Base-by-base conservation (phyloP, 305 asterid species). In the Fraxinus albicans region DNA sequence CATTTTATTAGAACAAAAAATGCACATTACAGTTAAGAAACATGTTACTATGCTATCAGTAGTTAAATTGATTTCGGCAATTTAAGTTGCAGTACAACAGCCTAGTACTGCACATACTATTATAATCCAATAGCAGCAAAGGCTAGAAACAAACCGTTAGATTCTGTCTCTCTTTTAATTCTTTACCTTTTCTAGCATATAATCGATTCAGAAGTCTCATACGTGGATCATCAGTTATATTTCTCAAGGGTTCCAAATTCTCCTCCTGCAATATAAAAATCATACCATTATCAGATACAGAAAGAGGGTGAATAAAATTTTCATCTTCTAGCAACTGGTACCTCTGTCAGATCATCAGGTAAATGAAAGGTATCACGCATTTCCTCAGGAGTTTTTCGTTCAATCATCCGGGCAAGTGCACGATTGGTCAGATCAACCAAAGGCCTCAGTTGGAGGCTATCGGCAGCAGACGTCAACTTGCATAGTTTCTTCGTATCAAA, bases 331-430 rank as follows among this genome's bases (percentile, higher is more conserved):
- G 78, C 79, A 21, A 81, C 33, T 36, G 38, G n/a, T 77, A 38
- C 91, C 91, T 88, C 90, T 72, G 90, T 89, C 75, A 89, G 90
- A 86, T 89, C 92, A 84, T 89, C 89, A 8, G 92, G 90, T 40
- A 88, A 82, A 83, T 88, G 89, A 80, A 87, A 86, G 38, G 86
- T 86, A 55, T 88, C 89, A 17, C 87, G 91, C 81, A 88, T 89
- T 82, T 89, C 89, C 82, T 25, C 27, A 25, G 27, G 27, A 25
- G 27, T 89, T 84, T 89, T 89, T 29, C 91, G 91, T 79, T 89
- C 89, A 83, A 89, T 89, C 87, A 88, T 85, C 70, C 87, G 85
- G 73, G 90, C 92, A 84, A 29, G 92, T 34, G 90, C 89, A 76
- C 92, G 88, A 82, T 89, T 89, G 21, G 90, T 87, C 67, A 89